Evolutionary conservation across 2,329 filamentous ascomycete genomes (phyloP).

Genomic region (Colletotrichum zoysiae): DNA sequence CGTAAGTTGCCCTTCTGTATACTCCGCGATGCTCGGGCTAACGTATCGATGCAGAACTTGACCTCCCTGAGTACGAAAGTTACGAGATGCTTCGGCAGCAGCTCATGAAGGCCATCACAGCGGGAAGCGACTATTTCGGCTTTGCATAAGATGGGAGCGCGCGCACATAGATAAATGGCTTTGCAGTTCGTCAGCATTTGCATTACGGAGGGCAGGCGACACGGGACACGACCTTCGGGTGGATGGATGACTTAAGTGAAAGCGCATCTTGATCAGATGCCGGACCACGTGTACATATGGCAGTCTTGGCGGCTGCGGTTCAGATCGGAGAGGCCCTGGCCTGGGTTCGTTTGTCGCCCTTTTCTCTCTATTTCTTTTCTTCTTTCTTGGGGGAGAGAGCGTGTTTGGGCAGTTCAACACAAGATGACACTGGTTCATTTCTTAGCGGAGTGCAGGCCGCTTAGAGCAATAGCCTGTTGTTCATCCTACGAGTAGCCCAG

Average conservation of each 20-base stretch:
- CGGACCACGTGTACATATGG: slow-evolving; percentile 34
- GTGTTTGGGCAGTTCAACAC: slow-evolving; percentile 15
- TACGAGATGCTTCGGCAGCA: slow-evolving; percentile 92
- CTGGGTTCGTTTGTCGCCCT: slow-evolving; percentile 2
- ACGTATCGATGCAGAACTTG: slow-evolving; percentile 77
- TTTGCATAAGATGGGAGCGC: slow-evolving; percentile 76
- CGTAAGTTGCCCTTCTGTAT: slow-evolving; percentile 72
- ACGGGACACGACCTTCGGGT: slow-evolving; percentile 26
- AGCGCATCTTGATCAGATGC: slow-evolving; percentile 21
- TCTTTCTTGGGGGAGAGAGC: neutral
- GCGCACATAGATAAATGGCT: slow-evolving; percentile 33
- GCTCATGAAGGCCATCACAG: slow-evolving; percentile 95
- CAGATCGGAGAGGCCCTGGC: neutral
- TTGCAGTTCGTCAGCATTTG: slow-evolving; percentile 39
- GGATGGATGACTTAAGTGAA: slow-evolving; percentile 25
- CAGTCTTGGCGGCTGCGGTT: slow-evolving; percentile 2
- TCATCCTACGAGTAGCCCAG: neutral
- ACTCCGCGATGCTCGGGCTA: neutral
- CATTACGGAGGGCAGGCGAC: slow-evolving; percentile 33
- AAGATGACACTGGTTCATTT: neutral
- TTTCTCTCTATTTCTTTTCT: slow-evolving; percentile 2
- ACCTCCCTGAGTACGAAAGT: slow-evolving; percentile 97
- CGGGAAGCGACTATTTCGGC: slow-evolving; percentile 96
- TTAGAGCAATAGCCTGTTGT: neutral
- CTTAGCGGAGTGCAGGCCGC: slow-evolving; percentile 38